Base-by-base conservation (phyloP, 345 rosid genomes). In the Gossypium mustelinum region DNA sequence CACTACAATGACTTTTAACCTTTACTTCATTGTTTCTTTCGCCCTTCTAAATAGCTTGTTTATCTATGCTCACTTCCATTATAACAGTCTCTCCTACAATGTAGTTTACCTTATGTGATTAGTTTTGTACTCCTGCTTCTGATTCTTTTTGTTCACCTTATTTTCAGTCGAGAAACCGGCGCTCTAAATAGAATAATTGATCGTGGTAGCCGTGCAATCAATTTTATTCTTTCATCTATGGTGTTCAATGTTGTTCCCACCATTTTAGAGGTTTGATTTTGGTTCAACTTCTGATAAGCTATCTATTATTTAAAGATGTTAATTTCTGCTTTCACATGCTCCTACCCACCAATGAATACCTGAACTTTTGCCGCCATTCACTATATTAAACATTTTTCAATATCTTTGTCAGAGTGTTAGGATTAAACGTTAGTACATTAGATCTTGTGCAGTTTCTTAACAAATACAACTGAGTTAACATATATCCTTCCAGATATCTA, bases 201-300 rank as follows among this genome's bases (percentile, higher is more conserved):
- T 81, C 97, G 94, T 75, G 98, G 99, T 82, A 93, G 99, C 87
- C 96, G 98, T n/a, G 99, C 93, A n/a, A 95, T 95, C 73, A 95
- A 93, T 75, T 93, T 93, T 72, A 89, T 95, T 27, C 94, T 95
- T 79, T 90, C 98, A 8, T 82, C 99, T 65, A 93, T 90, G 98
- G 94, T 93, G 78, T 91, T 96, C 92, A 96, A 96, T 81, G 91
- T 93, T 76, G 89, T 89, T 18, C 99, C 99, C 71, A 93, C 98
- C 54, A 77, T 96, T 77, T 82, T 95, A 72, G 99, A 96, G 98
- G 98, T 96, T 86, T 73, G 77, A 20, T 63, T 72, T 11, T 66
- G 56, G n/a, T 48, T 74, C 67, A 22, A 56, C 59, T 79, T 64
- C 27, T 65, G 57, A 55, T 80, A 66, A 73, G 68, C 25, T 43